Conservation (phyloP, 2,329 filamentous ascomycete genomes). For the Botrytis squamosa region DNA sequence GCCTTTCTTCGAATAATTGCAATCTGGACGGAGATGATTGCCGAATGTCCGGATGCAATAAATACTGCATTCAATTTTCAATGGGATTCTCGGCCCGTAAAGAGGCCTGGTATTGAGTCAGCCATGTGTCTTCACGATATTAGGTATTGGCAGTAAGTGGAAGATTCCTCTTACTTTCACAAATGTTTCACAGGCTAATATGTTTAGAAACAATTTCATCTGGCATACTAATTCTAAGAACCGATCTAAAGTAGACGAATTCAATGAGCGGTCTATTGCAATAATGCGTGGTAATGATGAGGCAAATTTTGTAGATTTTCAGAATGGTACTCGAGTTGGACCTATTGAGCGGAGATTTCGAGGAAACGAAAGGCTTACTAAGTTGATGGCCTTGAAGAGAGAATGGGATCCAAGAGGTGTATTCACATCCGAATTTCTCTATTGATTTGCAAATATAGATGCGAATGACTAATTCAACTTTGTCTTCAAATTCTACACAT, state of each 20-base stretch:
- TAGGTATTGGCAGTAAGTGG: slow-evolving; percentile 17
- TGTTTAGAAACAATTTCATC: slow-evolving; percentile 11
- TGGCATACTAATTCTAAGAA: slow-evolving; percentile 17
- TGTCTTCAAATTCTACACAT: too few species aligned
- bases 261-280: background rate
- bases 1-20: slow-evolving; percentile 20
- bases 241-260: background rate
- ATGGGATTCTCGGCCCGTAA: slow-evolving; percentile 16
- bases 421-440: too few species aligned
- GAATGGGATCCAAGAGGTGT: too few species aligned
- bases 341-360: slow-evolving; percentile 9
- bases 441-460: too few species aligned
- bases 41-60: slow-evolving; percentile 20
- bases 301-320: background rate
- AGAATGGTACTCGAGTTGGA: slow-evolving; percentile 2
- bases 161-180: background rate
- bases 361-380: background rate
- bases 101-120: slow-evolving; percentile 17
- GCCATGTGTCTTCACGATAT: slow-evolving; percentile 18
- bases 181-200: background rate
- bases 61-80: slow-evolving; percentile 22
- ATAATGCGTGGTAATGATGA: background rate
- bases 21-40: slow-evolving; percentile 18
- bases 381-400: too few species aligned
- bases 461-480: too few species aligned